Conservation (phyloP, 1,284 basidiomycete species). For the Agroathelia rolfsii region DNA sequence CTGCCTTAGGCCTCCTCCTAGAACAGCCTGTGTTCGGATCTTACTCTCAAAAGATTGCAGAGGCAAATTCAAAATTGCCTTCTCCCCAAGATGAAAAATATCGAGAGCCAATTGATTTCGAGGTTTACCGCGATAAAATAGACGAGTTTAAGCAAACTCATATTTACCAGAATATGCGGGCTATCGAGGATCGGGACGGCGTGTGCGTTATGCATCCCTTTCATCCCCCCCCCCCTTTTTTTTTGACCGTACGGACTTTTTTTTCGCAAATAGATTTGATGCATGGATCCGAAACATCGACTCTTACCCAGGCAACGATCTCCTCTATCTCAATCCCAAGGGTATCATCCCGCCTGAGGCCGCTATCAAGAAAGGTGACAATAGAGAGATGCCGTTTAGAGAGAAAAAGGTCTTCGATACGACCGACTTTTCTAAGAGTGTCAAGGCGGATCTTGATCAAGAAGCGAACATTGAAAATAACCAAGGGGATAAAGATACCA, state of each 20-base stretch:
- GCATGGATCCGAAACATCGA: conserved; percentile 66
- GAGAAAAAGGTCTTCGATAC: conserved; percentile 58
- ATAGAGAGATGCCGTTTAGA: conserved; percentile 51
- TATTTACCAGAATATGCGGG: conserved; percentile 79
- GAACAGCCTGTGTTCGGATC: conserved; percentile 84
- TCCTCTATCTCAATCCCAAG: conserved; percentile 60
- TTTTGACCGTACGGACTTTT: conserved; percentile 5
- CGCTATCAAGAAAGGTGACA: conserved; percentile 50
- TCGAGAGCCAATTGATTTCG: conserved; percentile 65
- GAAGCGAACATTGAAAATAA: conserved; percentile 44
- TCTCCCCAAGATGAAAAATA: conserved; percentile 44
- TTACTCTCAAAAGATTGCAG: conserved; percentile 61
- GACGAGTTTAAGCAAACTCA: conserved; percentile 73
- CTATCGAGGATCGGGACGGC: conserved; percentile 71
- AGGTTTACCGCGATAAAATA: conserved; percentile 52
- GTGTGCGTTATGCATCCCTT: conserved; percentile 47
- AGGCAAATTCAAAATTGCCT: conserved; percentile 48
- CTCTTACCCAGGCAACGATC: conserved; percentile 56
- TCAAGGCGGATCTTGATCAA: conserved; percentile 28
- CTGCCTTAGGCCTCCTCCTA: conserved; percentile 88
- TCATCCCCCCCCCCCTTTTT: conserved; percentile 4
- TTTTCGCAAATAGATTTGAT: conserved; percentile 70
- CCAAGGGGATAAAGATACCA: conserved; percentile 41
- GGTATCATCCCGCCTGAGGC: conserved; percentile 63
- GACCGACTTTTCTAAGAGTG: conserved; percentile 39